phyloP scores from a whole-genome alignment of 2,329 filamentous ascomycete genomes.

The Botrytis tulipae region DNA sequence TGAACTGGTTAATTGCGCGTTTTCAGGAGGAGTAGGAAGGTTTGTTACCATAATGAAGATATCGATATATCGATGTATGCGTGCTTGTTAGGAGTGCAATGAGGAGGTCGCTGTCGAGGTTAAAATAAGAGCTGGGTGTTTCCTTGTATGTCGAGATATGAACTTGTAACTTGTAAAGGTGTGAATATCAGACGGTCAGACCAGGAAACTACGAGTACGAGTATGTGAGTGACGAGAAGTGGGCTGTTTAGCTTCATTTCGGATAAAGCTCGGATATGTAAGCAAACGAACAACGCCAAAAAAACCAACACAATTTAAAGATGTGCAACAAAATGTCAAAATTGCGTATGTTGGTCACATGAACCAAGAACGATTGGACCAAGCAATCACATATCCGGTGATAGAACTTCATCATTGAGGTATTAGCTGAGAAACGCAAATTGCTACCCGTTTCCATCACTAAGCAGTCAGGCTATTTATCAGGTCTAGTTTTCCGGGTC shows the following conservation, averaged over 20 bases:
- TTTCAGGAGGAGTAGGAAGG: not conserved
- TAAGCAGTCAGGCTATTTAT: not conserved
- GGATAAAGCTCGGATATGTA: constrained; percentile 15
- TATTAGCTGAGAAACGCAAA: not conserved
- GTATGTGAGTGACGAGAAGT: constrained; percentile 10
- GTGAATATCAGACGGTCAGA: not conserved
- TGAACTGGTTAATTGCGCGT: not conserved
- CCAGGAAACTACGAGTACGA: not conserved
- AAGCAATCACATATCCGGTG: not conserved
- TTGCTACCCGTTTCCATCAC: not conserved
- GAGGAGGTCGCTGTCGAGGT: not conserved
- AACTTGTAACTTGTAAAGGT: not conserved
- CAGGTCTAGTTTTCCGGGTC: not conserved
- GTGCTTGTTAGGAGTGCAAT: not conserved
- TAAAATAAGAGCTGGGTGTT: not conserved
- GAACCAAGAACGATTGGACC: not conserved
- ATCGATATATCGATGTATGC: not conserved
- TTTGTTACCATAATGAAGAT: constrained; percentile 10
- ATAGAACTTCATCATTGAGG: not conserved
- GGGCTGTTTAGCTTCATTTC: constrained; percentile 16
- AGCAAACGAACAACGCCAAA: not conserved
- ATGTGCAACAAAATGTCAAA: constrained; percentile 1
- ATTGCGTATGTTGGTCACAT: not conserved
- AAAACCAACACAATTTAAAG: not conserved
- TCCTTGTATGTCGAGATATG: not conserved